These are phyloP conservation scores for Vaccinium vitisidaea DNA, from an alignment of 148 eudicot genomes.

Conservation along the genomic window DNA sequence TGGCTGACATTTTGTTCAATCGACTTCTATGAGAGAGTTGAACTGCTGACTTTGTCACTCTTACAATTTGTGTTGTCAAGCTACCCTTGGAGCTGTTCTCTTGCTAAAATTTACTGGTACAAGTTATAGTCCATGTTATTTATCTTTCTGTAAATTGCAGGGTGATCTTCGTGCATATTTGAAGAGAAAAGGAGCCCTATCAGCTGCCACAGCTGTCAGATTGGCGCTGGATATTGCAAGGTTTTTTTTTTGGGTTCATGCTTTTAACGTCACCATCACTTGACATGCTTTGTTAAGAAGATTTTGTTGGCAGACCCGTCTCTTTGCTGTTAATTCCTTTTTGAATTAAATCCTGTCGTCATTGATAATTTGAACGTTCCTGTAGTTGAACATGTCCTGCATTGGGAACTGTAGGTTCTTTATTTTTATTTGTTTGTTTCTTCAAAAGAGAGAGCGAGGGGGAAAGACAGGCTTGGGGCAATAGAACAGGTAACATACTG, in stretches of 20 bases:
- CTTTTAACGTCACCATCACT: background rate
- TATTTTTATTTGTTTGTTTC: background rate
- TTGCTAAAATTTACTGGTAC: background rate
- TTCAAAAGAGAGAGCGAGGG: background rate
- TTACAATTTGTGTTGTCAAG: background rate
- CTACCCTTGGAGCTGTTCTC: background rate
- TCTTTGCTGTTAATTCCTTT: background rate
- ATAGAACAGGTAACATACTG: background rate
- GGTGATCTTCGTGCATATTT: slow-evolving; percentile 74
- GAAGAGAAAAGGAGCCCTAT: slow-evolving; percentile 59
- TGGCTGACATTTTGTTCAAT: background rate
- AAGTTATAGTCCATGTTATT: background rate
- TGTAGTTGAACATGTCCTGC: background rate
- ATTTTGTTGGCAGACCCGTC: background rate
- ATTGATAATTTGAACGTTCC: background rate
- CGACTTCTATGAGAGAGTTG: background rate
- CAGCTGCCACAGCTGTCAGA: slow-evolving; percentile 68
- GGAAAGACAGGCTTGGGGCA: background rate
- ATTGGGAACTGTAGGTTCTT: background rate
- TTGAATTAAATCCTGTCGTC: background rate
- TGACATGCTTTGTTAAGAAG: slow-evolving; percentile 9
- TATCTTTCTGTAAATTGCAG: slow-evolving; percentile 41
- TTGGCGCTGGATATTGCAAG: slow-evolving; percentile 92
- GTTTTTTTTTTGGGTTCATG: slow-evolving; percentile 29
- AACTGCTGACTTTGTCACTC: background rate